Conservation (phyloP, 352 stramenopile genomes). For the Phytophthora pseudosyringae region DNA sequence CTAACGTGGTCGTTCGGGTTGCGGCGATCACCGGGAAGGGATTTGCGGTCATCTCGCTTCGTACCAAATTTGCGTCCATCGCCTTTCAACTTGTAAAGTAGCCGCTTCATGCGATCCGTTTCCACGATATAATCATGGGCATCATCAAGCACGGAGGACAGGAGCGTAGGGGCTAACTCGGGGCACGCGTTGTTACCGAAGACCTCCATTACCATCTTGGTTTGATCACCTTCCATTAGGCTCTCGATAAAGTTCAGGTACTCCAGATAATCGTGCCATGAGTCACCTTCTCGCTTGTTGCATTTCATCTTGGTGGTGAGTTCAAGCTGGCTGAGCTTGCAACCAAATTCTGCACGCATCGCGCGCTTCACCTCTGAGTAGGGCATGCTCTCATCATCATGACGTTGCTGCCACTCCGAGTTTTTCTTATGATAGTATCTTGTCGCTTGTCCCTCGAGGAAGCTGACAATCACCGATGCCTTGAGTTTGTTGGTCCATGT, state of each 20-base stretch:
- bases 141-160: not conserved
- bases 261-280: conserved; percentile 14
- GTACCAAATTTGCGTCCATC: not conserved
- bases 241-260: conserved; percentile 17
- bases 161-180: not conserved
- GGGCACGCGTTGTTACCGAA: conserved; percentile 2
- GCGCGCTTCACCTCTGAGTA: not conserved
- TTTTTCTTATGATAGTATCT: not conserved
- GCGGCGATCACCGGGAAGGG: not conserved
- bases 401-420: conserved; percentile 2
- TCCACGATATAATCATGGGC: not conserved
- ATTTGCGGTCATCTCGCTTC: not conserved
- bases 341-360: conserved; percentile 8
- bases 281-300: conserved; percentile 6
- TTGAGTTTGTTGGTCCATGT: too few relatives aligned
- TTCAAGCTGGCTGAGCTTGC: conserved; percentile 5
- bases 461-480: too few relatives aligned
- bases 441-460: too few relatives aligned
- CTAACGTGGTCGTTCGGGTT: not conserved
- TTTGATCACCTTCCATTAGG: conserved; percentile 12
- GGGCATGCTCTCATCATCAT: not conserved
- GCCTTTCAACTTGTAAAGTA: conserved; percentile 5
- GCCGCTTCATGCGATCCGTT: conserved; percentile 1
- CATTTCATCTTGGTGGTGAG: not conserved
- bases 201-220: conserved; percentile 4